These are phyloP conservation scores for Botrytis porri DNA, from an alignment of 2,329 filamentous ascomycete genomes.

Conservation along the genomic window DNA sequence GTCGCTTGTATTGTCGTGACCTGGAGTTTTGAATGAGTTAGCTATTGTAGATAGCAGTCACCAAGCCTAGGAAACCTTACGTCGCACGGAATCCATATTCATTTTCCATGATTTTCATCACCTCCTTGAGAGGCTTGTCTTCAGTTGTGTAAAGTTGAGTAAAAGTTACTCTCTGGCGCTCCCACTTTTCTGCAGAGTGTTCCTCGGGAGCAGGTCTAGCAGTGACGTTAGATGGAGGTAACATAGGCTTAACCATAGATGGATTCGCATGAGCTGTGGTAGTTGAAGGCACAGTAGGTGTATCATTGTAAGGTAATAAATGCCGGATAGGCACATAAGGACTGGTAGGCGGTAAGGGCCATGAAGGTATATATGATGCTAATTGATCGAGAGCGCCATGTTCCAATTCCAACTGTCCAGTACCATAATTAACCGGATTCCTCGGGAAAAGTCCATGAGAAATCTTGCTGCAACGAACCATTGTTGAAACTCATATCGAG, in stretches of 20 bases:
- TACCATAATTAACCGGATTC: neutral
- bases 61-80: neutral
- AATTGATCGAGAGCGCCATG: neutral
- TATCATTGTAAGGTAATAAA: neutral
- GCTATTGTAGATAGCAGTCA: neutral
- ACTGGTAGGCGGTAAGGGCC: neutral
- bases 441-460: too few relatives aligned
- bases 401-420: neutral
- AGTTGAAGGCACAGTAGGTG: neutral
- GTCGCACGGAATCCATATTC: neutral
- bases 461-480: neutral
- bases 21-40: neutral
- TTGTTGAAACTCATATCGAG: accelerated
- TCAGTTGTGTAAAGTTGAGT: neutral
- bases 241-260: neutral
- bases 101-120: neutral
- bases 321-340: accelerated
- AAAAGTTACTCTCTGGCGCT: neutral
- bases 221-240: neutral
- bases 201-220: neutral
- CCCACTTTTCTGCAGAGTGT: neutral
- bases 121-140: neutral
- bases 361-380: neutral
- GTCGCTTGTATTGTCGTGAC: neutral
- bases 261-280: neutral